phyloP scores from a whole-genome alignment of 2,329 filamentous ascomycete genomes.

The Aspergillus sp. region DNA sequence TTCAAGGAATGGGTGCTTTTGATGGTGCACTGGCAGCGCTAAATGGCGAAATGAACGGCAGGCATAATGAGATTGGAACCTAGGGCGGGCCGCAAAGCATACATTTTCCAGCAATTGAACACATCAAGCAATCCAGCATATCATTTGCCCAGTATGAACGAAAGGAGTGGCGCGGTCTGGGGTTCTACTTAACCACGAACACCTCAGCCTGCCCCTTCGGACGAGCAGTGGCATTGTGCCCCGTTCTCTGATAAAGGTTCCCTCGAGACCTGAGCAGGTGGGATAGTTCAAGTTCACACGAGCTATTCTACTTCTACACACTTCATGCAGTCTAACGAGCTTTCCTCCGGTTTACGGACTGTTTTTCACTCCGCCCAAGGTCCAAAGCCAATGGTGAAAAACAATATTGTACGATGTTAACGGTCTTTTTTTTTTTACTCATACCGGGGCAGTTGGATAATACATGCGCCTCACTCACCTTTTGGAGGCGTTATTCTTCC shows the following conservation, averaged over 20 bases:
- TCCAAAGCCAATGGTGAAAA: neutral
- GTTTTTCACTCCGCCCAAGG: neutral
- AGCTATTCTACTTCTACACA: neutral
- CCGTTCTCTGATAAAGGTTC: neutral
- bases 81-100: neutral
- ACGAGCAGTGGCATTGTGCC: neutral
- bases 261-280: no score
- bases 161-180: neutral
- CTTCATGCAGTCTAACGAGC: neutral
- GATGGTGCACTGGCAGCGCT: constrained; percentile 17
- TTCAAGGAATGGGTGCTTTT: constrained; percentile 28
- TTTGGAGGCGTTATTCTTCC: neutral
- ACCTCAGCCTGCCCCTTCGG: neutral
- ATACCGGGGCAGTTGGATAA: neutral
- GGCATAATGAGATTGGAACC: constrained; percentile 16
- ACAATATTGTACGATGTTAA: neutral
- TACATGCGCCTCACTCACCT: neutral
- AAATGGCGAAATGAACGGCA: constrained; percentile 15
- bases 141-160: neutral
- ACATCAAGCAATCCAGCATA: neutral
- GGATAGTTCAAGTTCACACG: neutral
- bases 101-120: neutral
- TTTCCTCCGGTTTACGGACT: neutral
- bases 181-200: neutral
- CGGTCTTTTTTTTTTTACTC: neutral